Conservation (phyloP, 257 asterid species). For the Scutellaria galericulata region DNA sequence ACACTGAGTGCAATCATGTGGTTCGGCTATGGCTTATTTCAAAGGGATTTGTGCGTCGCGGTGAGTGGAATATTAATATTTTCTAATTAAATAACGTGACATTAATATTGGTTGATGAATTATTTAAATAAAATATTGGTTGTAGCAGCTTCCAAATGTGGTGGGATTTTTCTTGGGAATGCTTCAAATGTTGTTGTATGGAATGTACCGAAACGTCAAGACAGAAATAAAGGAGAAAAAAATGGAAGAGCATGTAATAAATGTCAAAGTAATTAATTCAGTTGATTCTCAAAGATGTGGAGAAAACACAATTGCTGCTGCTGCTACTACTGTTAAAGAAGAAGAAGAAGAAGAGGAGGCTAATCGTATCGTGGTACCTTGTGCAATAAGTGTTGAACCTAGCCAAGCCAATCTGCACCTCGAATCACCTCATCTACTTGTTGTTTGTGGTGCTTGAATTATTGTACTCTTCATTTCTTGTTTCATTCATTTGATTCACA, state of each 20-base stretch:
- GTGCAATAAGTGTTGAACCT: conserved; percentile 37
- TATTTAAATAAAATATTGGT: background rate
- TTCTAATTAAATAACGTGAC: background rate
- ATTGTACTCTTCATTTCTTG: too few relatives aligned
- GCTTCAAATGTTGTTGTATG: conserved; percentile 69
- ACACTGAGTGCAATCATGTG: conserved; percentile 82
- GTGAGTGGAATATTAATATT: conserved; percentile 34
- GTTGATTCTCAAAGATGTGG: conserved; percentile 21
- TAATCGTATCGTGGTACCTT: conserved; percentile 5
- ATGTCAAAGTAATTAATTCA: conserved; percentile 44
- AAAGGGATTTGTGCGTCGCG: conserved; percentile 54
- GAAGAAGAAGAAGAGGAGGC: conserved; percentile 15
- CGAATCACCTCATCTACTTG: conserved; percentile 42
- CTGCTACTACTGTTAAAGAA: background rate
- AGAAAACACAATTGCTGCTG: background rate
- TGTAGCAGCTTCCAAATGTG: conserved; percentile 66
- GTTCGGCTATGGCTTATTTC: conserved; percentile 72
- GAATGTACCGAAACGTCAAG: conserved; percentile 53
- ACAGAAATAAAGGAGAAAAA: conserved; percentile 42
- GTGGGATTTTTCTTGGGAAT: conserved; percentile 73
- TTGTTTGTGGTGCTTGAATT: conserved; percentile 49
- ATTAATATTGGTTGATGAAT: background rate
- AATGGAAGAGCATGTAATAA: conserved; percentile 40
- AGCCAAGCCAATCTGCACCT: conserved; percentile 37
- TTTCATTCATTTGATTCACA: background rate